These are phyloP conservation scores for Trichothecium roseum DNA, from an alignment of 2,329 filamentous ascomycete genomes.

Conservation along the genomic window DNA sequence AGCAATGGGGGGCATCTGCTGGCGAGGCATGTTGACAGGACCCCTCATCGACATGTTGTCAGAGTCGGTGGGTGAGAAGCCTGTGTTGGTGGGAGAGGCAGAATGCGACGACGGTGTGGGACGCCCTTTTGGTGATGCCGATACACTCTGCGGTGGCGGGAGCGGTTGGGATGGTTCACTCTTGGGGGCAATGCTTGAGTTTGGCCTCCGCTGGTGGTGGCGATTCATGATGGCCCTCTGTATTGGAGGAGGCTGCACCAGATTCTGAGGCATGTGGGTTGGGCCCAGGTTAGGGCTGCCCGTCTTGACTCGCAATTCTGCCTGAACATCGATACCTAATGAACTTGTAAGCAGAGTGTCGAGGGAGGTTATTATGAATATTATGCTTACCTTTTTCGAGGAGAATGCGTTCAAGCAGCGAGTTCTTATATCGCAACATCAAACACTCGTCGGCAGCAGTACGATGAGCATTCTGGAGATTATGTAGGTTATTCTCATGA, in stretches of 20 bases:
- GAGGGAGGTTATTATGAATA: neutral
- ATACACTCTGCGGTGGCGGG: conserved; percentile 31
- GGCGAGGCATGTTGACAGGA: conserved; percentile 20
- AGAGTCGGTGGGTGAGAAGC: conserved; percentile 32
- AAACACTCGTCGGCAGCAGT: conserved; percentile 92
- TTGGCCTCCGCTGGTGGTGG: conserved; percentile 66
- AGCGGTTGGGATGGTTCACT: conserved; percentile 43
- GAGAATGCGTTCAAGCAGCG: conserved; percentile 84
- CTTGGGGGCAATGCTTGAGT: conserved; percentile 67
- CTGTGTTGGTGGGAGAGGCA: conserved; percentile 41
- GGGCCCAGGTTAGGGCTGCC: conserved; percentile 71
- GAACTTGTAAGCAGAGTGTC: conserved; percentile 2
- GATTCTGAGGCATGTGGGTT: conserved; percentile 56
- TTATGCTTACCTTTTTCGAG: conserved; percentile 75
- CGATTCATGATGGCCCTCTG: conserved; percentile 74
- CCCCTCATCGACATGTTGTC: conserved; percentile 37
- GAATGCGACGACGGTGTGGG: conserved; percentile 74
- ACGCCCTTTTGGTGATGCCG: conserved; percentile 54
- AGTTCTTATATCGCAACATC: conserved; percentile 98
- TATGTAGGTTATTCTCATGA: conserved; percentile 89
- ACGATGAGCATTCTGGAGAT: conserved; percentile 85
- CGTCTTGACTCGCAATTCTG: conserved; percentile 86
- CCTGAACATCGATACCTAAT: conserved; percentile 89
- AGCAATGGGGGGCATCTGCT: conserved; percentile 18
- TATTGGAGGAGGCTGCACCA: conserved; percentile 64